phyloP scores from a whole-genome alignment of 441 rosid species.

The Gossypium schwendimanii region DNA sequence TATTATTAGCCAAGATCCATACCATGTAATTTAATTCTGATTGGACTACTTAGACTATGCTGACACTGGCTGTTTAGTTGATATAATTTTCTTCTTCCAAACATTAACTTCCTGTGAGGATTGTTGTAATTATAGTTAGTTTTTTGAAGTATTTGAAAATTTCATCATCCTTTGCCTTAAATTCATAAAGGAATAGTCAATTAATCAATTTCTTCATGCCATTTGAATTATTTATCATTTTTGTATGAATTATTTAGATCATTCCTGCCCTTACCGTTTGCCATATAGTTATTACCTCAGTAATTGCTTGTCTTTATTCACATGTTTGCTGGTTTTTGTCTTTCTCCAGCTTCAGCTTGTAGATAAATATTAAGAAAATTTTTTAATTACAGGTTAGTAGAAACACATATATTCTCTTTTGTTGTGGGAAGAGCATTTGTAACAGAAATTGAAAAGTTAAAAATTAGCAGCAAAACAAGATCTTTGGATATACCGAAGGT shows the following conservation, averaged over 20 bases:
- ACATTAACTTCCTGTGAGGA: background rate
- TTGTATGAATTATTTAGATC: background rate
- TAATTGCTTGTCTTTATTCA: conserved; percentile 3
- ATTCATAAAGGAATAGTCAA: background rate
- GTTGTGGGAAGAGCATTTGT: conserved; percentile 99
- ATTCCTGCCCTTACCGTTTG: background rate
- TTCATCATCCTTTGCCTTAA: background rate
- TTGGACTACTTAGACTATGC: conserved; percentile 1
- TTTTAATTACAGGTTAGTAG: conserved; percentile 80
- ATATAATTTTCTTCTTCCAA: background rate
- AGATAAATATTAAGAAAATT: conserved; percentile 26
- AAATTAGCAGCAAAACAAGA: conserved; percentile 83
- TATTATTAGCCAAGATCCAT: background rate
- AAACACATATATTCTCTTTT: conserved; percentile 95
- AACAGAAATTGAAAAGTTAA: conserved; percentile 92
- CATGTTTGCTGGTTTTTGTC: conserved; percentile 9
- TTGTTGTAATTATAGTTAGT: background rate
- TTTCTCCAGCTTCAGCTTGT: conserved; percentile 14
- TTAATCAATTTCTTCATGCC: background rate
- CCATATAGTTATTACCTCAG: background rate
- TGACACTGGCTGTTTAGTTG: background rate
- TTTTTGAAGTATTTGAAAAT: background rate
- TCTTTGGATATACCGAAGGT: conserved; percentile 65
- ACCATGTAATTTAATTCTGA: background rate
- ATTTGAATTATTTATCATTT: background rate